Percentiles rank a stretch among this genome's conserved stretches.
Conservation (phyloP, 768 basidiomycete species). For the Tubosaeta brunneosetosa region DNA sequence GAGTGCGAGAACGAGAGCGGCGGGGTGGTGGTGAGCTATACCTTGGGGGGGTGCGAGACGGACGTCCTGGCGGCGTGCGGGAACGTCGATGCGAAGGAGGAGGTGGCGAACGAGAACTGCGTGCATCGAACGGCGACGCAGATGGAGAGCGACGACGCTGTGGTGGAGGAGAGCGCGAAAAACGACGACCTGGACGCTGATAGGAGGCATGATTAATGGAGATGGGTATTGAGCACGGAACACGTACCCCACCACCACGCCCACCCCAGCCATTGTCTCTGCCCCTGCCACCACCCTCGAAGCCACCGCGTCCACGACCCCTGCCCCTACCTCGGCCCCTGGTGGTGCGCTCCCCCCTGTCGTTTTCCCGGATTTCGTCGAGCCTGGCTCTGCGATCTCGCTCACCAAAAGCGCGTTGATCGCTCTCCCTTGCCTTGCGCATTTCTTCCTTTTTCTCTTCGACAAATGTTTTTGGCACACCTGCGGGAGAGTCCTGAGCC, state of each 20-base stretch:
- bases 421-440: constrained; percentile 60
- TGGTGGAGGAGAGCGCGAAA: constrained; percentile 43
- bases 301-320: constrained; percentile 45
- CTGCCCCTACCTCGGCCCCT: constrained; percentile 59
- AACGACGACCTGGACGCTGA: constrained; percentile 44
- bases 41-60: constrained; percentile 27
- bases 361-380: constrained; percentile 65
- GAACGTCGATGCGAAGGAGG: constrained; percentile 34
- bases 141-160: constrained; percentile 44
- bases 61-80: constrained; percentile 37
- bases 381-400: constrained; percentile 64
- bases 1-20: constrained; percentile 34
- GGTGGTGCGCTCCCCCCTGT: constrained; percentile 42
- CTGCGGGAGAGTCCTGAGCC: constrained; percentile 83
- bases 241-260: constrained; percentile 50
- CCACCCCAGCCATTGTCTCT: constrained; percentile 64
- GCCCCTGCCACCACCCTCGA: constrained; percentile 47
- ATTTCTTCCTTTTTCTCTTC: constrained; percentile 93
- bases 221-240: neutral
- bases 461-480: constrained; percentile 85
- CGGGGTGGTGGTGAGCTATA: constrained; percentile 34
- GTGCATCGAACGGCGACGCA: constrained; percentile 32
- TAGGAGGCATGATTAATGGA: constrained; percentile 8
- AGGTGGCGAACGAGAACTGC: constrained; percentile 38
- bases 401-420: constrained; percentile 63